Percentiles rank a stretch among this genome's conserved stretches.
Evolutionary conservation across 2,329 filamentous ascomycete species (phyloP).

Genomic region (Periconia macrospinosa): DNA sequence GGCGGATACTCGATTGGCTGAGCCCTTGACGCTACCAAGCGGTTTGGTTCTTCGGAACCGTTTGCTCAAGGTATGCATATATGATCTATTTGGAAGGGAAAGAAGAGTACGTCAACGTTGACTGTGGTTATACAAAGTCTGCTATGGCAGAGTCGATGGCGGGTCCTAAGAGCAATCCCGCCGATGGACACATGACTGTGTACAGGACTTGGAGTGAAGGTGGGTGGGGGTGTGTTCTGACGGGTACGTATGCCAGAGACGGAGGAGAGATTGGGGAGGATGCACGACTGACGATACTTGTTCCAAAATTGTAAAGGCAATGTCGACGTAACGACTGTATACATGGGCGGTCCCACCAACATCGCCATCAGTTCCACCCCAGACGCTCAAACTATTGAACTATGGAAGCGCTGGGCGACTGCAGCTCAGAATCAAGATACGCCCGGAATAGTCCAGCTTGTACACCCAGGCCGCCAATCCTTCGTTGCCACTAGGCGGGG

Average conservation of each 20-base stretch:
- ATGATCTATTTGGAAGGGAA: conserved; percentile 47
- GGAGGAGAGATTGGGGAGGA: background rate
- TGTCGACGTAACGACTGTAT: conserved; percentile 62
- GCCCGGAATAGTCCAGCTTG: conserved; percentile 61
- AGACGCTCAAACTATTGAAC: conserved; percentile 44
- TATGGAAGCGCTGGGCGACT: conserved; percentile 18
- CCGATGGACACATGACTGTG: conserved; percentile 49
- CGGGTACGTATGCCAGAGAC: conserved; percentile 23
- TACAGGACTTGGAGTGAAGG: conserved; percentile 54
- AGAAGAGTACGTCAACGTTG: conserved; percentile 25
- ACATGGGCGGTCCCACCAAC: conserved; percentile 44
- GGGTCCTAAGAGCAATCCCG: conserved; percentile 13
- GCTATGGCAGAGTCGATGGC: conserved; percentile 32
- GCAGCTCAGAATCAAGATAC: conserved; percentile 60
- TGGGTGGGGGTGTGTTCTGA: conserved; percentile 52
- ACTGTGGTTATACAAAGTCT: conserved; percentile 26
- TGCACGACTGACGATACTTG: background rate
- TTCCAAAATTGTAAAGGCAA: conserved; percentile 48
- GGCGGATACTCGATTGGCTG: background rate
- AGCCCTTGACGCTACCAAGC: conserved; percentile 14
- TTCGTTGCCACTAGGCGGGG: conserved; percentile 50
- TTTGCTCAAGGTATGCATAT: conserved; percentile 48
- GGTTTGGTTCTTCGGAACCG: conserved; percentile 40
- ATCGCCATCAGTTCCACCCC: conserved; percentile 8
- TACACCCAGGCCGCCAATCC: conserved; percentile 63